Base-by-base conservation (phyloP, 2,329 filamentous ascomycete genomes). In the Colletotrichum phormii region DNA sequence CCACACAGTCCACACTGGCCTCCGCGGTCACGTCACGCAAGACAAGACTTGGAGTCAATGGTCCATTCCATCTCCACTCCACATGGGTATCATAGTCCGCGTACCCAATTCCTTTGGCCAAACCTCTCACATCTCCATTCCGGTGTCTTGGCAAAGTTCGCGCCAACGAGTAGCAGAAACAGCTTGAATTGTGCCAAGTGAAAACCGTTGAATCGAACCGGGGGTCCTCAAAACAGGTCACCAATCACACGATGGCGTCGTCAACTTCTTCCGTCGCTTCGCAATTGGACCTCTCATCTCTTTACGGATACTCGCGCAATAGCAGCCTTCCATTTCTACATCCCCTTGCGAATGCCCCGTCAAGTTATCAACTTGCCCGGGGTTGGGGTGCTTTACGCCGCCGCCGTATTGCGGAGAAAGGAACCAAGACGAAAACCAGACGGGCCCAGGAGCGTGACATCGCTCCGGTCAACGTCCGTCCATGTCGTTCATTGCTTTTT, bases 121-220 rank as follows among this genome's bases (percentile, higher is more conserved):
- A 29, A 31, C 29, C 29, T 31, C 22, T 26, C 46, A 12, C 42
- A 33, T 29, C 24, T 26, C 35, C 42, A 26, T 54, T 5, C 11
- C 42, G 54, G 46, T 13, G 63, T 26, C 70, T 72, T 72, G 70
- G 70, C 70, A 33, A 24, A 26, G 35, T 37, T 55, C 33, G 46
- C 11, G 42, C 35, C 49, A 42, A 46, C 70, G 65, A 72, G 70
- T 69, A 64, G 65, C 42, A 54, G 35, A 33, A 49, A 46, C 59
- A 69, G 65, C 69, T 69, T 69, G 59, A 63, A 64, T 51, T 64
- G 60, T 49, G 66, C 70, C 70, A 72, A 64, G 35, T 8, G 26
- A 51, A 63, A 53, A 49, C 49, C 66, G 54, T 61, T 70, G 54
- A 70, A 57, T 29, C 18, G n/a, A 13, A 46, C 26, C 22, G 51